Base-by-base conservation (phyloP, 1,139 yeast genomes). In the Blastobotrys niveus region DNA sequence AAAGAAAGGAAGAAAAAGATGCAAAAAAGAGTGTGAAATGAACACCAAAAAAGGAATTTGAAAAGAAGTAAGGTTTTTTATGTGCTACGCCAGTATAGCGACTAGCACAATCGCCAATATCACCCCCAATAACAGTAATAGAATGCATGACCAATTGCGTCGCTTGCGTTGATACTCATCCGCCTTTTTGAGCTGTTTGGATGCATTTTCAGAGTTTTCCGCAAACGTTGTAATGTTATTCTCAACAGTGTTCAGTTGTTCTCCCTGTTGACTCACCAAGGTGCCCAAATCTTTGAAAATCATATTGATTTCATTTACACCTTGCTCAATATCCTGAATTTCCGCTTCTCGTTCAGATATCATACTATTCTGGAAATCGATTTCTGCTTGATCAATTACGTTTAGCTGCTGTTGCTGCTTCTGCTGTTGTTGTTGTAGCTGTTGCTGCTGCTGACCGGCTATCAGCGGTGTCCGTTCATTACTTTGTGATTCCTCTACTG, bases 201-300 rank as follows among this genome's bases (percentile, higher is more conserved):
- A 73, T 0, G 96, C 95, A 48, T 73, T 75, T 47, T 80, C 82
- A 10, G 87, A 74, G 54, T 85, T 82, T 20, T 71, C 73, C n/a
- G 80, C 78, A 47, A 82, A 67, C 47, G 74, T 77, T 22, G 79
- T 66, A 41, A 88, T 71, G 61, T 87, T 87, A 48, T 82, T 87
- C 57, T 87, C 96, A 15, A 88, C 79, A 0, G 87, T 77, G 59
- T 86, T 95, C 22, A 88, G 73, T 53, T 84, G 89, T 32, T 77
- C 80, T 4, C 95, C 95, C 60, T 88, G 96, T 59, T 85, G 91
- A 44, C 74, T 72, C 1, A 88, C 93, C 54, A 88, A 65, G 34
- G 78, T 74, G 14, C 88, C 88, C 50, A 88, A 65, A 55, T 87
- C 95, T 52, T 80, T 79, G 62, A 87, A 88, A 1, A 88, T 87